Evolutionary conservation across 495 filamentous ascomycete genomes (phyloP), one percentile per base, ranked within the genome.

Genomic region (Umbilicaria muhlenbergii): DNA sequence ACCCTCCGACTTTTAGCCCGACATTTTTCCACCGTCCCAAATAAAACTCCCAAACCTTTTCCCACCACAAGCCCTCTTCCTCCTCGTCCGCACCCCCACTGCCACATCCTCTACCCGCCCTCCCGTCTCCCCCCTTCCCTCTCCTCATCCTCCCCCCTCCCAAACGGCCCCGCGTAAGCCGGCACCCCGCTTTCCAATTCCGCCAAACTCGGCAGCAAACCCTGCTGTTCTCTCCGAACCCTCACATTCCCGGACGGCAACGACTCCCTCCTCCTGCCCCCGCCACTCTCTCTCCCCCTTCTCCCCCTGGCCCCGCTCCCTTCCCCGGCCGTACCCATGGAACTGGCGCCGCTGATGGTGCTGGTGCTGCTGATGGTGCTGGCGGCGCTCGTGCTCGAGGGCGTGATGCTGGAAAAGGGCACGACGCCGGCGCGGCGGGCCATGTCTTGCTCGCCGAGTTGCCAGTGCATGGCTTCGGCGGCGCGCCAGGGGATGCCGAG

Each of bases 381-480:
- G 5, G 24, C 8, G 1, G 24, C 24, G 24, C 24, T 28, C 5
- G 24, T 6, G 15, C 33, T 45, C 4, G 43, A 19, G 2, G 21
- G 38, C 21, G 34, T 41, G 18, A 39, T 33, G 32, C 48, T 66
- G 21, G 79, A 74, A 56, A 89, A 92, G 3, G 83, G 84, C 34
- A 83, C 74, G 31, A 83, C 81, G 14, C 86, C 84, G n/a, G 86
- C 86, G 44, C 86, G 80, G 43, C 80, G 72, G 31, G 85, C 85
- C 83, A 98, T 95, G 45, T 95, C 91, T 51, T 74, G 66, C 58
- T 94, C 88, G 41, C 91, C 91, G 15, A 98, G 62, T 54, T 92
- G 82, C 91, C 91, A 98, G 62, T 98, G 91, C 88, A 94, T 94
- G 13, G 83, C 85, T 63, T 98, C 91, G 28, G 83, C 89, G 6